Evolutionary conservation across 2,329 filamentous ascomycete species (phyloP), one percentile per base, ranked within the genome.

Genomic region (Pestalotiopsis sp.): DNA sequence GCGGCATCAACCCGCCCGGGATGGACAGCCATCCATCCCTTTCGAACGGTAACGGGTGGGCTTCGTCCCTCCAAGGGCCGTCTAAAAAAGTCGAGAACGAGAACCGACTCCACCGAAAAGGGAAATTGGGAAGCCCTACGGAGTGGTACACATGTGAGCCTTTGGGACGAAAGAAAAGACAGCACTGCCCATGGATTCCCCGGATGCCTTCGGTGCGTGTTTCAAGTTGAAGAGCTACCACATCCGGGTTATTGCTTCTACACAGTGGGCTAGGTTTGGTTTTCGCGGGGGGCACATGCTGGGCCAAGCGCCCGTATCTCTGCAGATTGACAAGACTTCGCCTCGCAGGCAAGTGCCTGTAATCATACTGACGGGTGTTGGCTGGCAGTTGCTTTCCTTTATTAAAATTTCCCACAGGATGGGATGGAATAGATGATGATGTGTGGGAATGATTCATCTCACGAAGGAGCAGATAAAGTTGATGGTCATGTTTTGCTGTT

Each of bases 221-320:
- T 52, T 64, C 62, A 64, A 23, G 62, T 64, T 64, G 38, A 64
- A 36, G 41, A 49, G 41, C 41, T 45, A 45, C 62, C 62, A 45
- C 39, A 64, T 64, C 49, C 38, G 41, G 31, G 62, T 25, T 23
- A 20, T 63, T 36, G 20, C 20, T 63, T 41, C 60, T 23, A 36
- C 31, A 36, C 31, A 9, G 31, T 36, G 31, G 31, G 31, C 31
- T 36, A 7, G 31, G 31, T 36, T 31, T 36, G 7, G 17, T 7
- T 20, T 52, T 7, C 17, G 17, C 45, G 45, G 17, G 45, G 45
- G 45, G 45, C 45, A 52, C 45, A 52, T 23, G 45, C 31, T 52
- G 17, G 45, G 45, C 45, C 45, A 52, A n/a, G 45, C 45, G 45
- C 45, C 45, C 45, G 45, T 52, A 52, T 23, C 45, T 52, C 20